Evolutionary conservation across 169 alveolate genomes (phyloP).

Genomic region (Plasmodium reichenowi): DNA sequence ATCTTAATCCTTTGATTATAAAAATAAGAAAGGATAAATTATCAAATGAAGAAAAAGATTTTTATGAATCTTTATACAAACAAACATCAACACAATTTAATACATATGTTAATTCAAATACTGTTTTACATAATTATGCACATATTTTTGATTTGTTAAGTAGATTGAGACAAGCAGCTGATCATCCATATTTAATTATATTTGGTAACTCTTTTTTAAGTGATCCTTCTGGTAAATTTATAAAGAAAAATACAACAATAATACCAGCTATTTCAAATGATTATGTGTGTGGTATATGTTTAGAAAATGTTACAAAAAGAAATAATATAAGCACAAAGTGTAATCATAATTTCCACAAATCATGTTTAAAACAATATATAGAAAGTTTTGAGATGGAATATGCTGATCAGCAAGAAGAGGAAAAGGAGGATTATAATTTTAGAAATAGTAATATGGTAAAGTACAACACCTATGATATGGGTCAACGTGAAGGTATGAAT

Average conservation of each 20-base stretch:
- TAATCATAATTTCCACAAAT: constrained; percentile 89
- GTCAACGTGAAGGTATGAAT: neutral
- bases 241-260: constrained; percentile 59
- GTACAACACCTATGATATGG: neutral
- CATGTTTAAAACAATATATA: constrained; percentile 87
- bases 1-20: constrained; percentile 89
- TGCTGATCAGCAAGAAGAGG: neutral
- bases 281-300: constrained; percentile 84
- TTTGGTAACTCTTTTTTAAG: constrained; percentile 86
- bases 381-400: constrained; percentile 85
- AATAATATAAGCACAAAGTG: constrained; percentile 85
- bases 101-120: constrained; percentile 88
- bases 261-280: constrained; percentile 79
- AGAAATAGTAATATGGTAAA: neutral
- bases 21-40: constrained; percentile 85
- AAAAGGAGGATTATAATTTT: no score
- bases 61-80: constrained; percentile 89
- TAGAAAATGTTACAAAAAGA: constrained; percentile 80
- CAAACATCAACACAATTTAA: constrained; percentile 84
- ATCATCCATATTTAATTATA: constrained; percentile 91
- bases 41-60: constrained; percentile 88
- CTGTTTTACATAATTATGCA: constrained; percentile 92
- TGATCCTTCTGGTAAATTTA: constrained; percentile 80
- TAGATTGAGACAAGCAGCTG: constrained; percentile 93
- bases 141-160: constrained; percentile 92